Base-by-base conservation (phyloP, 345 rosid genomes). In the Laguncularia racemosa region DNA sequence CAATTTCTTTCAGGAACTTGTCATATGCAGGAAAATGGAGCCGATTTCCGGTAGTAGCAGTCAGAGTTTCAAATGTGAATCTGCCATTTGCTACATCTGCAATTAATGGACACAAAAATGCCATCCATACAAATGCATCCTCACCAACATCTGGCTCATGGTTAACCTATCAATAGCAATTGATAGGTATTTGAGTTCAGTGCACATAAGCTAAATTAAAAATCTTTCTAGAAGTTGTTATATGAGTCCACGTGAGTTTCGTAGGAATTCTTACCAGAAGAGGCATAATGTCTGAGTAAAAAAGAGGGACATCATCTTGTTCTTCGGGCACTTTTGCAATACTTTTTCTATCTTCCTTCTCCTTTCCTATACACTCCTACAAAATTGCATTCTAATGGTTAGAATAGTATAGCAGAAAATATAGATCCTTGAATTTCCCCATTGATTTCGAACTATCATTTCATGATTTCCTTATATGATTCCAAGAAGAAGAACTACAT, bases 211-310 rank as follows among this genome's bases (percentile, higher is more conserved):
- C 40, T 33, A 33, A 33, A 33, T 1, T 4, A 9, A 33, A 33
- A 33, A 33, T 9, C 40, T 1, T 10, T 7, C 6, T 4, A 7
- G 1, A 33, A 33, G 40, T 33, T 33, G 40, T 33, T 1, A 33
- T 33, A 33, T 33, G 11, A 33, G 7, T 33, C 12, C 18, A 53
- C 18, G 13, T 3, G 56, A 10, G 8, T 1, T 20, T 12, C 19
- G 44, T 58, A 23, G 48, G 20, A 46, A 14, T 61, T n/a, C 89
- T 78, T 82, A 93, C 99, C 0, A 93, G 84, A 67, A 93, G 90
- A 3, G 96, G 95, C 97, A 93, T 84, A 53, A 85, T 61, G 74
- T 89, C 96, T 15, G 97, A 71, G 56, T 89, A 89, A 63, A 93
- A 93, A 16, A 89, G 96, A 66, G 92, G 63, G 64, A 76, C 64